A percentile compares a stretch with the other conserved stretches of the same genome.
These are phyloP conservation scores for Xylaria polymorpha DNA, from an alignment of 2,329 filamentous ascomycete genomes.

Conservation along the genomic window DNA sequence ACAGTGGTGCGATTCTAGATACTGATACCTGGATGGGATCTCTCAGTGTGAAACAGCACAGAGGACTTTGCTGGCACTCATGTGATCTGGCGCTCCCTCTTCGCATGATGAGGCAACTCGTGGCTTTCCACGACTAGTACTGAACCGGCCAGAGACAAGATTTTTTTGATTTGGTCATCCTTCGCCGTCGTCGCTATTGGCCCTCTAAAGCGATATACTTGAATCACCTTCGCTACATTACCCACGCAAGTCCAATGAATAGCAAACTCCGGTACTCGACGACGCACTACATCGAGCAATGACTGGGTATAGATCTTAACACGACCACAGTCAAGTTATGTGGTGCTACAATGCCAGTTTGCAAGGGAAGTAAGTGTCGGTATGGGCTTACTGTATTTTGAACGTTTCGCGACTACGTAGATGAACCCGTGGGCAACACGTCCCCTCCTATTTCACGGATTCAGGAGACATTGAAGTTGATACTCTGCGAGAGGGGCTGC, in stretches of 20 bases:
- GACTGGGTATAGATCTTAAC: constrained; percentile 37
- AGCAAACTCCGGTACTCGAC: constrained; percentile 33
- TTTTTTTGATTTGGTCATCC: constrained; percentile 14
- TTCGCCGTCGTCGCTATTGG: constrained; percentile 26
- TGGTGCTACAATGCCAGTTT: constrained; percentile 40
- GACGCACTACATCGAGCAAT: constrained; percentile 34
- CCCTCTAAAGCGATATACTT: constrained; percentile 8
- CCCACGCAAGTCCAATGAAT: constrained; percentile 37
- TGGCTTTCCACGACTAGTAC: constrained; percentile 33
- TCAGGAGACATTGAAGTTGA: background rate
- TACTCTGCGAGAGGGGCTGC: background rate
- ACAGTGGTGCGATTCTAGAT: constrained; percentile 20
- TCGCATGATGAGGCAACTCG: constrained; percentile 35
- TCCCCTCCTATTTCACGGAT: background rate
- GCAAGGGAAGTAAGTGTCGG: constrained; percentile 24
- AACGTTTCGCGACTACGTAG: constrained; percentile 26
- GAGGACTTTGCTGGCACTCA: constrained; percentile 38
- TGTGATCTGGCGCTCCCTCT: constrained; percentile 34
- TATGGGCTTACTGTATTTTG: constrained; percentile 25
- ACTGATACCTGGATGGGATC: constrained; percentile 30
- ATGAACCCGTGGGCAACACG: constrained; percentile 7
- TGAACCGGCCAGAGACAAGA: constrained; percentile 8
- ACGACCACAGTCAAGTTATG: constrained; percentile 35
- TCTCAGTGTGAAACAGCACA: constrained; percentile 44
- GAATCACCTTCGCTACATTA: constrained; percentile 20